A percentile compares a stretch with the other conserved stretches of the same genome.
Evolutionary conservation across 1,284 basidiomycete genomes (phyloP).

Genomic region (Cryptococcus wingfieldii): DNA sequence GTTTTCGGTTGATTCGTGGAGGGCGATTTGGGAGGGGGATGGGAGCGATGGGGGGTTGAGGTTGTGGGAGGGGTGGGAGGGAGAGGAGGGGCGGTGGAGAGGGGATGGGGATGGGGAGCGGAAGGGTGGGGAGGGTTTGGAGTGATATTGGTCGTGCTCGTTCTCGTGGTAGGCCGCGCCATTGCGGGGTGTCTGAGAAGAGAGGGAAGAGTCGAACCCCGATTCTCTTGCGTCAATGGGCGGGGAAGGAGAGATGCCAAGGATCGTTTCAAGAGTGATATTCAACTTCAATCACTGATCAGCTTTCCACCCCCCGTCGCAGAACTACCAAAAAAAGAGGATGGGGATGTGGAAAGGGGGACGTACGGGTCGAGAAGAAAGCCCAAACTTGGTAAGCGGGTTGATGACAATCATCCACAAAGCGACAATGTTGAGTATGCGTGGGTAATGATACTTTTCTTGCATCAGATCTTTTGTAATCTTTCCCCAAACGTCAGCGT

Average conservation of each 20-base stretch:
- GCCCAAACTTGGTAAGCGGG: conserved; percentile 82
- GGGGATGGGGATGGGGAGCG: conserved; percentile 18
- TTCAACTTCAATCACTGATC: conserved; percentile 56
- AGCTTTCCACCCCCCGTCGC: background rate
- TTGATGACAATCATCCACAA: conserved; percentile 88
- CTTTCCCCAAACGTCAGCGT: conserved; percentile 46
- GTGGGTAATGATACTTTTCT: conserved; percentile 68
- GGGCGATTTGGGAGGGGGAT: background rate
- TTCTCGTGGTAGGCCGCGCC: background rate
- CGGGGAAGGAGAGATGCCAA: conserved; percentile 13
- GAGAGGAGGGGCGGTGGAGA: background rate
- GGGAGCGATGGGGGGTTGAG: background rate
- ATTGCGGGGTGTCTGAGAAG: background rate
- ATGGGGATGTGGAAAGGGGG: background rate
- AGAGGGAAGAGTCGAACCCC: background rate
- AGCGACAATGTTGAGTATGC: conserved; percentile 66
- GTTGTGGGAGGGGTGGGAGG: background rate
- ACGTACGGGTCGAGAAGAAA: conserved; percentile 75
- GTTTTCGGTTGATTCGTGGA: conserved; percentile 6
- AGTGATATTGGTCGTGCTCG: background rate
- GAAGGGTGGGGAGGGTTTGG: conserved; percentile 36
- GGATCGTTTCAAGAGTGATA: conserved; percentile 52
- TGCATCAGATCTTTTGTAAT: conserved; percentile 79
- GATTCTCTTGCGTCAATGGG: background rate
- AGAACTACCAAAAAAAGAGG: background rate